Percentiles rank a stretch among this genome's conserved stretches.
Evolutionary conservation across 306 rosid genomes (phyloP).

Genomic region (Vigna angularis): DNA sequence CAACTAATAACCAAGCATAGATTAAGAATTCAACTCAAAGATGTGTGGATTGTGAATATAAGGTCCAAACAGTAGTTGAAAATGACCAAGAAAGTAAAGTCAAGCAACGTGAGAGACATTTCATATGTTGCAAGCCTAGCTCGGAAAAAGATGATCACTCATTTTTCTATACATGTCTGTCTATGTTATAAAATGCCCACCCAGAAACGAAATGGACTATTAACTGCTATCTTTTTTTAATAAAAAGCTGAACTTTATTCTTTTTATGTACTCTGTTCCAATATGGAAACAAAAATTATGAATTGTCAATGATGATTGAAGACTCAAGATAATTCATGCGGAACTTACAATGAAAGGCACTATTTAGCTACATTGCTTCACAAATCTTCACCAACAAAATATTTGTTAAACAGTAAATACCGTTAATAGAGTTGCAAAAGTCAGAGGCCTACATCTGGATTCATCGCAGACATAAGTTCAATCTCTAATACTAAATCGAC

Average conservation of each 20-base stretch:
- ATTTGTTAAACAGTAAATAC: constrained; percentile 5
- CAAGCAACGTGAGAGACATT: constrained; percentile 16
- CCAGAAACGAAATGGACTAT: not conserved
- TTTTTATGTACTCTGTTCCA: not conserved
- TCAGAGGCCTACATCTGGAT: constrained; percentile 29
- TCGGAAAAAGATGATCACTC: not conserved
- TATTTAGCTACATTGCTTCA: constrained; percentile 16
- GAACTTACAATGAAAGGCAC: constrained; percentile 9
- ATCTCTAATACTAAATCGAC: constrained; percentile 14
- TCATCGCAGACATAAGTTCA: constrained; percentile 13
- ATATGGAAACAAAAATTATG: constrained; percentile 2
- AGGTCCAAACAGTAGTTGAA: constrained; percentile 8
- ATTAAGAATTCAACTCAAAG: not conserved
- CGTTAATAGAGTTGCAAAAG: not conserved
- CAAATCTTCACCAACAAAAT: constrained; percentile 14
- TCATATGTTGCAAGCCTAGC: not conserved
- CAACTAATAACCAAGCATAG: not conserved
- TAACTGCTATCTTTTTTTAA: not conserved
- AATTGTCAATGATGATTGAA: constrained; percentile 5
- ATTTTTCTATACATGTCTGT: too few relatives aligned
- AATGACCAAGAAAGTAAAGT: not conserved
- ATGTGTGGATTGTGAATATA: not conserved
- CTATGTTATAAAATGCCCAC: constrained; percentile 1
- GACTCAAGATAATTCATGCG: constrained; percentile 12
- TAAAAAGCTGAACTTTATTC: not conserved